Evolutionary conservation across 164 flowering plant species (phyloP), one percentile per base, ranked within the genome.

Genomic region (Vitis rupestris): DNA sequence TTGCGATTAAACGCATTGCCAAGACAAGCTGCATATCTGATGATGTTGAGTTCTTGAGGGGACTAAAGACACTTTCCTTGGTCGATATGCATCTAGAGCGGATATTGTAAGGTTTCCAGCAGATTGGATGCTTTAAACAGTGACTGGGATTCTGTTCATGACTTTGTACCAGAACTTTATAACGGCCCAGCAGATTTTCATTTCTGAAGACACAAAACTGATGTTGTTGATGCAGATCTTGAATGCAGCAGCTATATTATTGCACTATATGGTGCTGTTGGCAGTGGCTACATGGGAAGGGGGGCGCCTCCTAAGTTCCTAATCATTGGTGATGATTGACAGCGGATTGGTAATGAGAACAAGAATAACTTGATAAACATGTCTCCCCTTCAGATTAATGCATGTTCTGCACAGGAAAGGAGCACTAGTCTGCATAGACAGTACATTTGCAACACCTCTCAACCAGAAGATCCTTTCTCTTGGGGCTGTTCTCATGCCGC

Each of bases 401-500:
- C 23, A 19, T 19, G 23, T 19, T 19, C 23, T 19, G 23, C 99
- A 89, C 73, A 78, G 73, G 29, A 88, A 89, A 74, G 98, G 99
- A 66, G 84, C 95, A 63, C 61, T 91, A 72, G 97, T 95, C 55
- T 88, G 93, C 74, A 82, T 93, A 27, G 99, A 95, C 77, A 97
- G 97, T 30, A 93, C 99, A 57, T 87, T 93, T 80, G 97, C 98
- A n/a, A 90, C 98, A 55, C 93, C 99, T 67, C 69, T 95, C 56
- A 95, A 95, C 82, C 99, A 95, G 85, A 91, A 93, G 79, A 92
- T 95, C 70, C 84, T 93, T 71, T 84, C 93, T 16, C 91, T 90
- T 79, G 99, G 99, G 15, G 99, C 99, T 72, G 99, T 93, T 67
- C 78, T 95, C 78, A 86, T 95, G 75, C 63, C 91, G 67, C 97